Evolutionary conservation across 352 stramenopile species (phyloP).

Genomic region (Pythium insidiosum): DNA sequence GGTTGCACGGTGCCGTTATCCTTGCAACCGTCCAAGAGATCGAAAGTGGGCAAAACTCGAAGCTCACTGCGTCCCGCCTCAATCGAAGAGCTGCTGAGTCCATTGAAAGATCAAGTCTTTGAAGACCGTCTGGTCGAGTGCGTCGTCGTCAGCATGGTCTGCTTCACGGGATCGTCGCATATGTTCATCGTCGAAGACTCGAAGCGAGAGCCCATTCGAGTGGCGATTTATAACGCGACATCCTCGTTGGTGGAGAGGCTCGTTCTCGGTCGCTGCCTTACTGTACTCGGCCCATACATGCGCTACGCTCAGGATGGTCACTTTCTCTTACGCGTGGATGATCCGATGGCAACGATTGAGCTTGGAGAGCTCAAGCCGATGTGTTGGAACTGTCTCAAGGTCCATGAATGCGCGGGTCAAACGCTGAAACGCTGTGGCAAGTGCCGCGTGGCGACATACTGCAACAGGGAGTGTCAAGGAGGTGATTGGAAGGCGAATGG

Average conservation of each 20-base stretch:
- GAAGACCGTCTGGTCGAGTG: neutral
- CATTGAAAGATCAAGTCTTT: conserved; percentile 5
- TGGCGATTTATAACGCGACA: conserved; percentile 3
- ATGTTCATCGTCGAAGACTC: conserved; percentile 7
- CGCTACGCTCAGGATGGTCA: neutral
- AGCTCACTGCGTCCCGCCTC: neutral
- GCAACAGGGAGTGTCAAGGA: neutral
- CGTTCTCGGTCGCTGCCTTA: neutral
- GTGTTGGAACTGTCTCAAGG: conserved; percentile 3
- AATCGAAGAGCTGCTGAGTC: conserved; percentile 9
- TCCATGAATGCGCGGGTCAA: neutral
- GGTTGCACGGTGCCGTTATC: neutral
- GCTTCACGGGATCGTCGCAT: conserved; percentile 8
- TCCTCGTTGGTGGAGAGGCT: conserved; percentile 1
- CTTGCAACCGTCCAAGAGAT: neutral
- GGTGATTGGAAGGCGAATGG: neutral
- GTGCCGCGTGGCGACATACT: neutral
- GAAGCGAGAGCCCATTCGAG: conserved; percentile 1
- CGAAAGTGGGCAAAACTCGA: neutral
- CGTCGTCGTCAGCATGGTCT: neutral
- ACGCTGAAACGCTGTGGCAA: conserved; percentile 1
- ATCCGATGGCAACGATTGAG: neutral
- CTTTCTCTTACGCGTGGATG: conserved; percentile 7
- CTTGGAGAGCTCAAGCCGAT: neutral
- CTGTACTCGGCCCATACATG: conserved; percentile 1